Evolutionary conservation across 2,329 filamentous ascomycete genomes (phyloP), one percentile per base, ranked within the genome.

Genomic region (Neurospora sp.): DNA sequence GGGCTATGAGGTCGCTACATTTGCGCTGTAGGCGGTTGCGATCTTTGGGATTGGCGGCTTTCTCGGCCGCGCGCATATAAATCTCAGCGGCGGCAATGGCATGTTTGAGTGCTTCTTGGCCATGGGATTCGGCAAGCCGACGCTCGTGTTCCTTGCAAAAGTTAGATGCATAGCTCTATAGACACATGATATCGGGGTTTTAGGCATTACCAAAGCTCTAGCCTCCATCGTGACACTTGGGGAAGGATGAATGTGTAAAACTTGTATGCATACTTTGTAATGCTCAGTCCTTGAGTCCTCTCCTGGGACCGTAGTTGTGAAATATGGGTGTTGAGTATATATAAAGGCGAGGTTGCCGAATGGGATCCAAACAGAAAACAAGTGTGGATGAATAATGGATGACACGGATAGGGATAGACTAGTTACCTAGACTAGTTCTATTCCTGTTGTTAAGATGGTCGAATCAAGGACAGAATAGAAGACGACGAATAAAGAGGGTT

Each of bases 51-150:
- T 81, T 83, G n/a, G 83, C 79, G 6, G 89, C 86, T 71, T 91
- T 82, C 71, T 83, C 84, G 68, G 92, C 82, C 2, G 92, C 92
- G 76, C 88, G 87, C 88, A 97, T 92, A 74, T 96, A 94, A 67
- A 91, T 82, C 78, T 97, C 93, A 28, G 89, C 91, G 4, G 91
- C 92, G 73, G 85, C 83, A 76, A 97, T 92, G 67, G 92, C 90
- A 78, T 92, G 86, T 68, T 89, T 83, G 69, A 97, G 84, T 62
- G 92, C 93, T 74, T 89, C 88, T 73, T 87, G 85, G 66, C 84
- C 86, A 33, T 78, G 77, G 43, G 87, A 82, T 71, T 79, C 77
- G 71, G 82, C 79, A 75, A 90, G 81, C 75, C 81, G 81, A 71
- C 79, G 81, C 78, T 88, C 87, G 72, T 82, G 83, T 79, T 82